Evolutionary conservation across 768 basidiomycete species (phyloP), one percentile per base, ranked within the genome.

Genomic region (Favolaschia claudopus): DNA sequence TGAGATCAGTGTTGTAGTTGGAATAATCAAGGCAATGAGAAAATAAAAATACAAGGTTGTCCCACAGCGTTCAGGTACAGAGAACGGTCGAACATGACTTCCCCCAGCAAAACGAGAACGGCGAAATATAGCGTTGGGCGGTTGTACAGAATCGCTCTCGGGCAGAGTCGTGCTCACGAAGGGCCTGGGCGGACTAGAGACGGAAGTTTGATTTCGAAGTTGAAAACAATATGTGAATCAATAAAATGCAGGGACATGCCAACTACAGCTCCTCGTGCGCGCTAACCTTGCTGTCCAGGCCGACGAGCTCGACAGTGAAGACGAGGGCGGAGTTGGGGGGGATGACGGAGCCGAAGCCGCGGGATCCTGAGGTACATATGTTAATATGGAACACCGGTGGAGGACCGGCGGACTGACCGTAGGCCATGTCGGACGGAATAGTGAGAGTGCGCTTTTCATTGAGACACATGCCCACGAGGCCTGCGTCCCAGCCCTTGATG

Each of bases 401-500:
- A 14, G 3, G 15, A 7, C 32, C 28, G 24, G 19, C 3, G 29
- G 40, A 80, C 91, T 55, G 55, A 95, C 95, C 95, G 66, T 97
- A 97, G 20, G 88, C 95, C 78, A 88, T 77, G 46, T 77, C 60
- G 7, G 93, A 70, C 14, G 95, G 95, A 60, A 98, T 96, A 22
- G 89, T 95, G 59, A 98, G 82, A 5, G 81, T 92, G 39, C 95
- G 89, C 80, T 93, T 95, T 79, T 97, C 95, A 58, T 84, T 79
- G 34, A 93, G 70, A 70, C 95, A 96, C 88, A 96, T 95, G 52
- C 89, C 91, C 34, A 83, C 55, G 45, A 95, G 85, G 65, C 92
- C 92, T 37, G 91, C 75, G 64, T 95, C 92, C 92, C 92, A 95
- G 17, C 92, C 92, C 63, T 81, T 80, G 70, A 95, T 95, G 48